These are phyloP conservation scores for Emiliania huxleyi DNA, from an alignment of 78 protist genomes.

Conservation along the genomic window DNA sequence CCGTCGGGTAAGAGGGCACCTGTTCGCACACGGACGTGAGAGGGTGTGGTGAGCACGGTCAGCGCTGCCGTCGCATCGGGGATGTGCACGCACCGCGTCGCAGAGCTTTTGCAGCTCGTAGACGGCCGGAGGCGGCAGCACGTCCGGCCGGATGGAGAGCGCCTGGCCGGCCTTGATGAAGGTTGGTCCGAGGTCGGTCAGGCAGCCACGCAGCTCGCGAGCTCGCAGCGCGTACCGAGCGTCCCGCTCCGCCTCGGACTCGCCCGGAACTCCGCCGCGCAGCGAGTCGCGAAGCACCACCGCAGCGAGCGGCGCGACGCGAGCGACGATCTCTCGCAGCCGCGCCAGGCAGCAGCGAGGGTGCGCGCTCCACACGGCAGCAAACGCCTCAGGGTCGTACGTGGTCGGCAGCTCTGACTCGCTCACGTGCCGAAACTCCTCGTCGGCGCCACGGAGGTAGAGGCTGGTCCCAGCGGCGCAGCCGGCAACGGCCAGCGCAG, in stretches of 20 bases:
- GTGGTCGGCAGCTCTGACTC: not conserved
- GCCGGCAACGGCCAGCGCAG: too few relatives aligned
- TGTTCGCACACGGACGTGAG: too few relatives aligned
- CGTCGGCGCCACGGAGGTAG: not conserved
- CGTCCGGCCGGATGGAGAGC: not conserved
- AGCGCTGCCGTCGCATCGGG: too few relatives aligned
- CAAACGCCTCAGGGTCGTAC: not conserved
- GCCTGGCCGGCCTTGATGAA: not conserved
- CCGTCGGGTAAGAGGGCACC: not conserved
- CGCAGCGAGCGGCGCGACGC: not conserved
- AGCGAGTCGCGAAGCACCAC: not conserved
- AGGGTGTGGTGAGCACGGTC: too few relatives aligned
- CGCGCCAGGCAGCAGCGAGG: not conserved
- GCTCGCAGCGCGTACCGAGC: not conserved
- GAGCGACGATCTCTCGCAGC: not conserved
- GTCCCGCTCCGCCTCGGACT: not conserved
- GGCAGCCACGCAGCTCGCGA: not conserved
- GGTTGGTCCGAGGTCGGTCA: not conserved
- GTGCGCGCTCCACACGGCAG: not conserved
- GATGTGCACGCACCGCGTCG: too few relatives aligned
- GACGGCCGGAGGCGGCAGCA: not conserved
- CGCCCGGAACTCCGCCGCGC: not conserved
- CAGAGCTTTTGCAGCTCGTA: conserved; percentile 2
- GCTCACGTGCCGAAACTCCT: not conserved
- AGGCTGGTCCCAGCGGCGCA: too few relatives aligned